Conservation (phyloP, 2,329 filamentous ascomycete genomes). For the Scedosporium apiospermum region DNA sequence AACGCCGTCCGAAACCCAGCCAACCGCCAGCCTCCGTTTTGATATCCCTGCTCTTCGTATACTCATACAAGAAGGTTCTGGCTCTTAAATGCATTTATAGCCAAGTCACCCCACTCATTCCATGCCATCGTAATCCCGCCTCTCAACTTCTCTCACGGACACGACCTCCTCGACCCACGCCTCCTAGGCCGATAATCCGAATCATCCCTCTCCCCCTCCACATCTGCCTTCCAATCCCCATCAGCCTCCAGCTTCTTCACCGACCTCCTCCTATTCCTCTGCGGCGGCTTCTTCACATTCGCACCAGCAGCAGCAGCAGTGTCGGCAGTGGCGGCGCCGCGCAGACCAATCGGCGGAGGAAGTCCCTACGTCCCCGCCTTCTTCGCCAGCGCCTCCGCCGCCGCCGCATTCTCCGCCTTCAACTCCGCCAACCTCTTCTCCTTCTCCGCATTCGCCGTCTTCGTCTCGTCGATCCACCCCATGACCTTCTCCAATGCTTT, state of each 20-base stretch:
- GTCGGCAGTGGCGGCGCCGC: background rate
- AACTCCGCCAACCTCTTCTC: conserved; percentile 51
- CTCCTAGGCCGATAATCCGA: background rate
- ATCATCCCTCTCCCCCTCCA: background rate
- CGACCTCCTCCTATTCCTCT: background rate
- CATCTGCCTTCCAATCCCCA: background rate
- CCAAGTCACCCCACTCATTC: too few relatives aligned
- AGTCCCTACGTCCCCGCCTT: conserved; percentile 1
- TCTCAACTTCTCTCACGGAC: too few relatives aligned
- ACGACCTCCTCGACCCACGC: too few relatives aligned
- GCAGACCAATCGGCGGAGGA: background rate
- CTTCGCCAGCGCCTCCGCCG: conserved; percentile 17
- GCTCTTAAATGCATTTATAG: background rate
- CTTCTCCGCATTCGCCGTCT: conserved; percentile 53
- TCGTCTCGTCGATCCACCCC: conserved; percentile 48
- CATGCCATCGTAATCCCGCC: too few relatives aligned
- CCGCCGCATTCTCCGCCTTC: conserved; percentile 48
- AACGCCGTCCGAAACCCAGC: background rate
- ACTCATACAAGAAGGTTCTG: background rate
- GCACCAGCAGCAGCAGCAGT: background rate
- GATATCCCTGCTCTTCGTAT: background rate
- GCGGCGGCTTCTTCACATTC: background rate
- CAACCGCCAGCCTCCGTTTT: background rate
- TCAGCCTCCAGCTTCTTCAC: background rate
- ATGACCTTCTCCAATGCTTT: conserved; percentile 57